Percentiles rank a stretch among this genome's conserved stretches.
Evolutionary conservation across 306 rosid genomes (phyloP).

Genomic region (Senna tora): DNA sequence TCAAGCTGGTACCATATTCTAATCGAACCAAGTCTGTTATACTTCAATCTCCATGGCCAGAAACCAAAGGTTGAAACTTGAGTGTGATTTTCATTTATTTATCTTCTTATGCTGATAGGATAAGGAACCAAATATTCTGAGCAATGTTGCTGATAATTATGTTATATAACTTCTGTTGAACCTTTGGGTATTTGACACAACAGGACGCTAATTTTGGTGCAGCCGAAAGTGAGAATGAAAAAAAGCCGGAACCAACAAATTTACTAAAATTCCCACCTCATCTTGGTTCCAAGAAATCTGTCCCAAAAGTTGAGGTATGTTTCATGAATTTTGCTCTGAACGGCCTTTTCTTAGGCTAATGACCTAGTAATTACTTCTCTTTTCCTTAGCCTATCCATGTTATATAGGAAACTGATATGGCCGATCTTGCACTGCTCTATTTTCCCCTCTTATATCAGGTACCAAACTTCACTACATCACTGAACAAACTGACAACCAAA

Average conservation of each 20-base stretch:
- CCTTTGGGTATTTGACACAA: conserved; percentile 32
- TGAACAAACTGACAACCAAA: conserved; percentile 66
- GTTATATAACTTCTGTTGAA: conserved; percentile 19
- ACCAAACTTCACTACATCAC: conserved; percentile 45
- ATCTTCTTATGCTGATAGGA: neutral
- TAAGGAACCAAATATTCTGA: neutral
- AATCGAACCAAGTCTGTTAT: neutral
- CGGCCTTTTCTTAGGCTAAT: conserved; percentile 11
- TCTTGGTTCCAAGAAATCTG: conserved; percentile 50
- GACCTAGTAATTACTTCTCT: conserved; percentile 4
- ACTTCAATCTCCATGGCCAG: neutral
- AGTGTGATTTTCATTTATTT: conserved; percentile 18
- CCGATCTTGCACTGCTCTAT: neutral
- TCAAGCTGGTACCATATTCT: neutral
- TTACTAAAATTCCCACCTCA: conserved; percentile 40
- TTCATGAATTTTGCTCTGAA: conserved; percentile 29
- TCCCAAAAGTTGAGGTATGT: conserved; percentile 78
- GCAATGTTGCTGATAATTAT: conserved; percentile 8
- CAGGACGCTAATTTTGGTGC: conserved; percentile 57
- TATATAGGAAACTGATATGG: conserved; percentile 1
- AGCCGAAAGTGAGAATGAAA: conserved; percentile 54
- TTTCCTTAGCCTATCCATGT: neutral
- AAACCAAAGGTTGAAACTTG: conserved; percentile 9
- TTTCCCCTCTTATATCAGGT: conserved; percentile 46
- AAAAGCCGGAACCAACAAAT: conserved; percentile 46